Evolutionary conservation across 208 protist species (phyloP).

Genomic region (Phytomonas serpens): DNA sequence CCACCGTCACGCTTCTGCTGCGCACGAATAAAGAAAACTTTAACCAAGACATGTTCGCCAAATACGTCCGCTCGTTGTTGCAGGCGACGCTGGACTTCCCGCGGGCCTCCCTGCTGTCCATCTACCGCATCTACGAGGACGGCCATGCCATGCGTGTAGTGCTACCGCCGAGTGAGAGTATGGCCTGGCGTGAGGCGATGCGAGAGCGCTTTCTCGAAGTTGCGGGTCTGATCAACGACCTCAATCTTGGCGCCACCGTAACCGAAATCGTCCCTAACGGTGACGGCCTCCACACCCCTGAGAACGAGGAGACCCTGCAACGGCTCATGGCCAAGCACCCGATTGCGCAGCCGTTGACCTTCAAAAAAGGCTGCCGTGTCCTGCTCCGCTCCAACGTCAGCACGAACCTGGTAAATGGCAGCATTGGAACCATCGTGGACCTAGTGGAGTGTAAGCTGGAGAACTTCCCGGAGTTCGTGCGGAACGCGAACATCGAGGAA

Average conservation of each 20-base stretch:
- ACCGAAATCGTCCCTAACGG: slow-evolving; percentile 73
- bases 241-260: slow-evolving; percentile 63
- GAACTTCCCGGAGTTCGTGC: slow-evolving; percentile 63
- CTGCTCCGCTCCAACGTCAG: slow-evolving; percentile 73
- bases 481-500: slow-evolving; percentile 38
- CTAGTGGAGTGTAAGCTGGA: slow-evolving; percentile 66
- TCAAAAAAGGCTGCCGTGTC: slow-evolving; percentile 84
- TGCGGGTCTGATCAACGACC: slow-evolving; percentile 65
- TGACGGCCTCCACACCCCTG: slow-evolving; percentile 74
- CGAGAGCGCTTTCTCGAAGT: slow-evolving; percentile 72
- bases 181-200: slow-evolving; percentile 76
- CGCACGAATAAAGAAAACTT: slow-evolving; percentile 60
- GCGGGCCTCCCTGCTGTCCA: slow-evolving; percentile 56
- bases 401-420: slow-evolving; percentile 77
- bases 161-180: slow-evolving; percentile 66
- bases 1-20: slow-evolving; percentile 72
- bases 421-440: slow-evolving; percentile 81
- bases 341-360: slow-evolving; percentile 70
- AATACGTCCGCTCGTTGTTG: slow-evolving; percentile 64
- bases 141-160: slow-evolving; percentile 82
- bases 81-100: slow-evolving; percentile 75
- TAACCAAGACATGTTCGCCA: slow-evolving; percentile 53
- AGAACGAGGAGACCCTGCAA: slow-evolving; percentile 72
- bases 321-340: slow-evolving; percentile 74
- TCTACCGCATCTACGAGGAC: slow-evolving; percentile 82